A percentile compares a stretch with the other conserved stretches of the same genome.
Conservation (phyloP, 164 flowering plant species). For the Platanus orientalis region DNA sequence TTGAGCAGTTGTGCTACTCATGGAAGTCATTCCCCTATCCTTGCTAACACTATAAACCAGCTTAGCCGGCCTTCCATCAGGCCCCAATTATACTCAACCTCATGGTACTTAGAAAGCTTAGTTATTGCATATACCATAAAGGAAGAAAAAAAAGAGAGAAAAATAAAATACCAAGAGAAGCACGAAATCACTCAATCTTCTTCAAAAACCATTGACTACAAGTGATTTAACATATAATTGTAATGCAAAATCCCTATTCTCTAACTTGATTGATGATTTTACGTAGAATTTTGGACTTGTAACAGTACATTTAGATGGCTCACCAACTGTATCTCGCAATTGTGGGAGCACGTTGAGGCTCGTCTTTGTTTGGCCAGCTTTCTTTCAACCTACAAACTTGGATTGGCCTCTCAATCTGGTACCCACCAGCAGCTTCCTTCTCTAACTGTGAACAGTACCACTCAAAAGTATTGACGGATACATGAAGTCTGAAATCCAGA, state of each 20-base stretch:
- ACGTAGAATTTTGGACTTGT: background rate
- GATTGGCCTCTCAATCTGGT: constrained; percentile 49
- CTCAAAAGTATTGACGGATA: constrained; percentile 46
- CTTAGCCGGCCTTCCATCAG: too few species aligned
- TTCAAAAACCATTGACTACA: too few species aligned
- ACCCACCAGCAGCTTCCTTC: constrained; percentile 37
- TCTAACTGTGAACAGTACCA: constrained; percentile 50
- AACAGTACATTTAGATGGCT: background rate
- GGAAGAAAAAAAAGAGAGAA: too few species aligned
- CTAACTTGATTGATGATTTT: background rate
- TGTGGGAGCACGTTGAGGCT: constrained; percentile 33
- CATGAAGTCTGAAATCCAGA: constrained; percentile 78
- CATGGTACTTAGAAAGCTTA: too few species aligned
- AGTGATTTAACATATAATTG: background rate
- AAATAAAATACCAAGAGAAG: too few species aligned
- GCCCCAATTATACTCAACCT: too few species aligned
- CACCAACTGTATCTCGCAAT: constrained; percentile 25
- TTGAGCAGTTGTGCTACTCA: too few species aligned
- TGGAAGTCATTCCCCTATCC: too few species aligned
- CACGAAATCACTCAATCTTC: too few species aligned
- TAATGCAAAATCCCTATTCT: background rate
- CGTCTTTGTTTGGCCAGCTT: constrained; percentile 53
- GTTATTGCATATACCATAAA: too few species aligned
- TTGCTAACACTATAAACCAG: too few species aligned
- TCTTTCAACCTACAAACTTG: constrained; percentile 44